These are phyloP conservation scores for Sporothrix schenckii DNA, from an alignment of 2,329 filamentous ascomycete species.

Conservation along the genomic window DNA sequence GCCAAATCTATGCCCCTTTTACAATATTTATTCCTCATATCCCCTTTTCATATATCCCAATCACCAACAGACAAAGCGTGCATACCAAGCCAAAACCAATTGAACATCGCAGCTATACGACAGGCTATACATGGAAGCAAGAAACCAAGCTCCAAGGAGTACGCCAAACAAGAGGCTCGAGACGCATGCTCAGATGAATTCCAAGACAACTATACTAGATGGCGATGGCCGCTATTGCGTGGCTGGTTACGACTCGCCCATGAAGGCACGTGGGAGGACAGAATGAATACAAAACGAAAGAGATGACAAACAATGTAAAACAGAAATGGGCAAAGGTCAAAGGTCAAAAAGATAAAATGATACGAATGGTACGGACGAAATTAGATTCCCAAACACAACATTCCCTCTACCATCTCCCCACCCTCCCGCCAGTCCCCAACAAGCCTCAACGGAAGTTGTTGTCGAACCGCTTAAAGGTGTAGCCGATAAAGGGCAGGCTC, in stretches of 20 bases:
- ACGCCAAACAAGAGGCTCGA: too few species aligned
- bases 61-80: background rate
- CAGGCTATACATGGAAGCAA: background rate
- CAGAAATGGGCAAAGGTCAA: background rate
- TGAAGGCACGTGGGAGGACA: background rate
- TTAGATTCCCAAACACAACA: background rate
- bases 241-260: background rate
- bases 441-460: slow-evolving; percentile 62
- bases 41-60: background rate
- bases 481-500: slow-evolving; percentile 93
- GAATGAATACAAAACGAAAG: too few species aligned
- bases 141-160: background rate
- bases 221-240: too few species aligned
- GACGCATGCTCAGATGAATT: too few species aligned
- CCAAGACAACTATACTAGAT: background rate
- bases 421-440: background rate
- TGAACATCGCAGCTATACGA: background rate
- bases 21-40: background rate
- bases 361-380: background rate
- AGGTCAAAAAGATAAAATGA: background rate
- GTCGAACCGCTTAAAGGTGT: slow-evolving; percentile 96
- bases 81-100: background rate
- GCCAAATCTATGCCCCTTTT: too few species aligned
- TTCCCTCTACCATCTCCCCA: background rate
- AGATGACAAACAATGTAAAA: background rate